Conservation (phyloP, 257 asterid genomes). For the Solanum sejunctum region DNA sequence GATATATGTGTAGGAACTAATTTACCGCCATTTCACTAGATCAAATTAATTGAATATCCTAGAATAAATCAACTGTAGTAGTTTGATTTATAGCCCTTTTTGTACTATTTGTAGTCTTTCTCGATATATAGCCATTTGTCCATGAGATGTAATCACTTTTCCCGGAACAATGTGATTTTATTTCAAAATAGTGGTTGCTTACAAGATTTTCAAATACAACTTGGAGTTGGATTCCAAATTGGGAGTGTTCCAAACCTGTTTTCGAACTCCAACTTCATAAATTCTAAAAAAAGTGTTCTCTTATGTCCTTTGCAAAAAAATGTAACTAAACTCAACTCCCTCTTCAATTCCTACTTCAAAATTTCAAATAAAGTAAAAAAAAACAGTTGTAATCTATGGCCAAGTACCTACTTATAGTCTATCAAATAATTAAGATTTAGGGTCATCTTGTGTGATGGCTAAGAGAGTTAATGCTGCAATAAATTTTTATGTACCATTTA, state of each 20-base stretch:
- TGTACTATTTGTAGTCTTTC: background rate
- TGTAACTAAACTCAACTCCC: background rate
- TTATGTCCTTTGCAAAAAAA: background rate
- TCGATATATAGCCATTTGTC: background rate
- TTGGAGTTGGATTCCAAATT: background rate
- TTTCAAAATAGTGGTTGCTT: background rate
- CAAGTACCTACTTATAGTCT: background rate
- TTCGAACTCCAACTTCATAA: background rate
- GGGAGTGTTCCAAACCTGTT: background rate
- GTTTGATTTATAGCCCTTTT: background rate
- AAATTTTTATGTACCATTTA: no score
- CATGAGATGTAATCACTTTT: background rate
- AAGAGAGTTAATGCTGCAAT: no score
- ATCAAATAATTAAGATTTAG: background rate
- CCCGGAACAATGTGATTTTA: background rate
- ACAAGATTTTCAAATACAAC: background rate
- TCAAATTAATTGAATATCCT: background rate
- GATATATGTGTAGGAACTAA: background rate
- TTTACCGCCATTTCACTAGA: background rate
- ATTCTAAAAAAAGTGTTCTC: background rate
- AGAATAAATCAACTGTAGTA: background rate
- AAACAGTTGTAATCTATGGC: background rate
- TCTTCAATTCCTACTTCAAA: background rate
- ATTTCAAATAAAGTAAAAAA: background rate
- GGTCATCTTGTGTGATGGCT: no score